Conservation (phyloP, 1,284 basidiomycete genomes). For the Cutaneotrichosporon mucoides region DNA sequence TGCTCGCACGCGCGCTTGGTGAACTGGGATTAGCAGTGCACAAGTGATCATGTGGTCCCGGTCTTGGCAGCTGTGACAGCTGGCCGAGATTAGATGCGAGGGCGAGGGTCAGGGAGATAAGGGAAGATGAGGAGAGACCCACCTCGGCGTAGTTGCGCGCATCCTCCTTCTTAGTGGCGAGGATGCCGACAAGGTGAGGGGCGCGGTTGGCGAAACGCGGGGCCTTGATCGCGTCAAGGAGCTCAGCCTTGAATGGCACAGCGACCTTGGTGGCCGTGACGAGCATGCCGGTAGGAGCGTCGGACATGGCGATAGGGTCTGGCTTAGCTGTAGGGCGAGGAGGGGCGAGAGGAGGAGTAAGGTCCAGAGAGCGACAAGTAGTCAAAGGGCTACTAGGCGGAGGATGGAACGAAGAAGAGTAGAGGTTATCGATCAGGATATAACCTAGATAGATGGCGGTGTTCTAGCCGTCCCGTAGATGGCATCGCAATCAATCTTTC, state of each 20-base stretch:
- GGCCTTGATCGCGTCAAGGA: constrained; percentile 33
- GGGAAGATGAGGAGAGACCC: constrained; percentile 7
- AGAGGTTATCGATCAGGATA: too few species aligned
- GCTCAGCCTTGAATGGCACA: constrained; percentile 48
- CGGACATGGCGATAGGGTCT: constrained; percentile 18
- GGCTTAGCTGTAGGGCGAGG: constrained; percentile 79
- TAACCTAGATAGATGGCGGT: too few species aligned
- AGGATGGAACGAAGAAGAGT: too few species aligned
- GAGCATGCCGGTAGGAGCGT: constrained; percentile 34
- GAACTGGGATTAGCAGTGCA: constrained; percentile 74
- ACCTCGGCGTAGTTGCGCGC: constrained; percentile 83
- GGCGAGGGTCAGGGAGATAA: neutral
- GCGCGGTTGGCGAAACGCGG: constrained; percentile 33
- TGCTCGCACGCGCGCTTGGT: constrained; percentile 86
- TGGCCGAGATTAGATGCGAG: too few species aligned
- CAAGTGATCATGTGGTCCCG: constrained; percentile 35
- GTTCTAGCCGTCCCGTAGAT: too few species aligned
- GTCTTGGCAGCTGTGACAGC: too few species aligned
- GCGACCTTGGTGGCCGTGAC: constrained; percentile 49
- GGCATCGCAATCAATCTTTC: too few species aligned
- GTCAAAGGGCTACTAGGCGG: too few species aligned
- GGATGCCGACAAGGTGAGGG: constrained; percentile 85
- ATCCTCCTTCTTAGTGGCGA: constrained; percentile 80
- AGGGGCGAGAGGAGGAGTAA: constrained; percentile 54
- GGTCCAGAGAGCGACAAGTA: too few species aligned